Evolutionary conservation across 768 basidiomycete species (phyloP).

Genomic region (Lactarius tabidus): DNA sequence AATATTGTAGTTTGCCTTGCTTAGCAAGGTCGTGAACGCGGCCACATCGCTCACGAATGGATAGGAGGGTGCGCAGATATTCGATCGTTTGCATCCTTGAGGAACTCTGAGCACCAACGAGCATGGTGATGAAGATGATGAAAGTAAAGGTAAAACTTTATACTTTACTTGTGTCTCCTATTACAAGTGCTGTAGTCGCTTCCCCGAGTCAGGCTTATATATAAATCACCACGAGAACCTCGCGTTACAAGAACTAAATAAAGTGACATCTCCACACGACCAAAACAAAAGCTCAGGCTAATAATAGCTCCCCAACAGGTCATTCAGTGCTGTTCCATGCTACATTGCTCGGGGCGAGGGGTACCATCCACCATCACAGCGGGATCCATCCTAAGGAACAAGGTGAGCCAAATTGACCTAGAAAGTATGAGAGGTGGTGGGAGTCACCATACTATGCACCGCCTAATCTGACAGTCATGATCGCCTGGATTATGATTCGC

Average conservation of each 20-base stretch:
- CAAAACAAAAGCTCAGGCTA: neutral
- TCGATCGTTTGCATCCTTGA: slow-evolving; percentile 41
- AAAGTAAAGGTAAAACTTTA: slow-evolving; percentile 20
- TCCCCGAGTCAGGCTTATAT: no score
- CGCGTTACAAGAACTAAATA: slow-evolving; percentile 8
- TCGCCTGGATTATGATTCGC: neutral
- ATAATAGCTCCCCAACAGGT: neutral
- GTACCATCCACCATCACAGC: neutral
- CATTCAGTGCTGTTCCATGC: neutral
- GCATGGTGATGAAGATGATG: slow-evolving; percentile 19
- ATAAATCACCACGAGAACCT: neutral
- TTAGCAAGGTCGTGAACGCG: slow-evolving; percentile 76
- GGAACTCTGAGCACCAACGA: slow-evolving; percentile 1
- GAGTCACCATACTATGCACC: slow-evolving; percentile 9
- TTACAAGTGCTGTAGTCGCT: neutral
- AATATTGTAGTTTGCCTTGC: slow-evolving; percentile 74
- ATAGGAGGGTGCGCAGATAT: slow-evolving; percentile 81
- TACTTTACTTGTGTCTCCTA: neutral
- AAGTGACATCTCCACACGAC: slow-evolving; percentile 3
- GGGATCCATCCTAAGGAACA: slow-evolving; percentile 9
- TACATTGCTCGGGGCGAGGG: slow-evolving; percentile 9
- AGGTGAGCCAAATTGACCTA: neutral
- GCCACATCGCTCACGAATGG: slow-evolving; percentile 84
- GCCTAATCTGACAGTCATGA: slow-evolving; percentile 9
- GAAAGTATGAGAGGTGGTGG: neutral